Base-by-base conservation (phyloP, 306 rosid species). In the Fragaria ananassa region DNA sequence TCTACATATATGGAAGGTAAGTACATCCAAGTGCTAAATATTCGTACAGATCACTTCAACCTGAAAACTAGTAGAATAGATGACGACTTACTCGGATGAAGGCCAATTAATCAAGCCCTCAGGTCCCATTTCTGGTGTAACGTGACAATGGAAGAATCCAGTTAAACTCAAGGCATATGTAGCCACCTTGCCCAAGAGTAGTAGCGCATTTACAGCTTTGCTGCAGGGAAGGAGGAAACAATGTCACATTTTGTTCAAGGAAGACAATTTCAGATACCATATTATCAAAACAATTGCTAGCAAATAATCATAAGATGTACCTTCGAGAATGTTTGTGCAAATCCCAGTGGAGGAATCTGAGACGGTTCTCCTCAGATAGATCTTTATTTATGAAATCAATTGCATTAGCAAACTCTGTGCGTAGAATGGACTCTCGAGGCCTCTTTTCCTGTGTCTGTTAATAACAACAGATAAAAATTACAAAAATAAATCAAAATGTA, bases 271-370 rank as follows among this genome's bases (percentile, higher is more conserved):
- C 76, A 78, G 76, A 13, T 76, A 81, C 87, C 83, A 60, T 42
- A 71, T 66, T 41, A 57, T 53, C 80, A 46, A 72, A 71, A 39
- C 39, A 18, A 9, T 19, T 34, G 23, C 34, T 9, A n/a, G 35
- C 27, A 46, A 41, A 23, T 39, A 11, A 1, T n/a, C 37, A 17
- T 62, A 47, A 60, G 62, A 72, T 62, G 60, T 64, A 86, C 89
- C 89, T 80, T 70, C 83, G 80, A 63, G 96, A 83, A 86, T 90
- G 97, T 69, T 81, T 81, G 83, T 88, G 86, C 51, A 95, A 88
- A 87, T 95, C 99, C 99, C 99, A 95, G 75, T 92, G 95, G 80
- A 95, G 87, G 67, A 89, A 92, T 87, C 90, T 88, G 83, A 95
- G 83, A 80, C 85, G 86, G 67, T 73, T 81, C 74, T 89, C 92